Evolutionary conservation across 2,329 filamentous ascomycete species (phyloP), one percentile per base, ranked within the genome.

Genomic region (Sclerotinia trifoliorum): DNA sequence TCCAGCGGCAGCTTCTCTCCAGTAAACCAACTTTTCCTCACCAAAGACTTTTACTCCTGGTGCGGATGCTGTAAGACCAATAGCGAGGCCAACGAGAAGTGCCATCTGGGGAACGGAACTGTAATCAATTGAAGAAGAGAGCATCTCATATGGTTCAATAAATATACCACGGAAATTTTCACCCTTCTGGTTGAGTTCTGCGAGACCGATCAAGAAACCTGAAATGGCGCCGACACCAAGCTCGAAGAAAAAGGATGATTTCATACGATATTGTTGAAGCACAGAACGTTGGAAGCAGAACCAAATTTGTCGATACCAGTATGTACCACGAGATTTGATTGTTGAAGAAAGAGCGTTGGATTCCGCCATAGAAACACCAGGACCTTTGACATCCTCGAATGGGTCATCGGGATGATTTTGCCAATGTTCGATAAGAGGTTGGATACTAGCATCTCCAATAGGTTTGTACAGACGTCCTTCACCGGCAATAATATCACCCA

Each of bases 401-500:
- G 56, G 4, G 4, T 6, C 24, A 1, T 61, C 6, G n/a, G 56
- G 48, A 24, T 24, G 35, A 44, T 71, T 70, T 56, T 73, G 66
- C 84, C 84, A 87, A 72, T 83, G 74, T 0, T 80, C 77, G 35
- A 86, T 85, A 35, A 87, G 78, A 11, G 78, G 73, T n/a, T 83
- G 79, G 42, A 83, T 82, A 46, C 80, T 81, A 39, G 83, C 79
- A 51, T 85, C 81, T 5, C 82, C 82, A 0, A 73, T 74, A 4
- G 69, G 72, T 70, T 85, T 84, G 76, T 87, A 86, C 17, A 79
- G 74, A 19, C 80, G 78, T 0, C 85, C 85, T 70, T 86, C 84
- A 3, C 85, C 85, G 0, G 84, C 85, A 72, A 88, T 83, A 71
- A 88, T 87, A 65, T 88, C 86, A n/a, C 86, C 86, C 32, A 88